Evolutionary conservation across 2,329 filamentous ascomycete genomes (phyloP).

Genomic region (Neurospora sp.): DNA sequence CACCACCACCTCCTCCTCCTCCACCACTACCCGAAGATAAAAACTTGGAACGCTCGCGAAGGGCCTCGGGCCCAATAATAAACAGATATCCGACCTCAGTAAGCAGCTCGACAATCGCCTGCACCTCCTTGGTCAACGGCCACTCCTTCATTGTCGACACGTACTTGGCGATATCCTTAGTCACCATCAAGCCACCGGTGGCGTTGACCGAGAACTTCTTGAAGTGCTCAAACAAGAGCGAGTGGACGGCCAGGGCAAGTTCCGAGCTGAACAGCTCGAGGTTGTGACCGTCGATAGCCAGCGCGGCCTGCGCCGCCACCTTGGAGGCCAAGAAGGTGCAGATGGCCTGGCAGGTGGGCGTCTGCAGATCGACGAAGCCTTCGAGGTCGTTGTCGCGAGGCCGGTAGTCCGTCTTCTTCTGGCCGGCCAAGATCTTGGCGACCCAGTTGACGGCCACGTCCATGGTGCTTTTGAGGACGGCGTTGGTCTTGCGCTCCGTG

Average conservation of each 20-base stretch:
- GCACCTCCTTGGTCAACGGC: conserved; percentile 60
- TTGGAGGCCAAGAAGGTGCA: conserved; percentile 63
- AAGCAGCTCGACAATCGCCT: conserved; percentile 68
- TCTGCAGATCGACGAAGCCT: conserved; percentile 63
- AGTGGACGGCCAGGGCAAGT: conserved; percentile 67
- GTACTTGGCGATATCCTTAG: conserved; percentile 92
- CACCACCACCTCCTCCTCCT: conserved; percentile 13
- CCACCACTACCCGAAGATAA: conserved; percentile 32
- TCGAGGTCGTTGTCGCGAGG: conserved; percentile 68
- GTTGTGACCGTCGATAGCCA: conserved; percentile 74
- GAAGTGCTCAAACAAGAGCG: conserved; percentile 81
- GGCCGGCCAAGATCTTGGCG: conserved; percentile 57
- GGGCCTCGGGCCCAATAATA: conserved; percentile 75
- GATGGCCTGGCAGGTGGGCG: conserved; percentile 71
- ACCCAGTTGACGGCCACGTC: conserved; percentile 69
- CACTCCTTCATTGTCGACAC: conserved; percentile 70
- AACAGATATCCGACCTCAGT: conserved; percentile 93
- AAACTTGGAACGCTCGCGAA: conserved; percentile 59
- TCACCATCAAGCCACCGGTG: conserved; percentile 88
- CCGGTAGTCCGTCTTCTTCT: conserved; percentile 83
- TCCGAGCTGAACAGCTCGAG: conserved; percentile 74
- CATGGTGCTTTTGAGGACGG: conserved; percentile 45
- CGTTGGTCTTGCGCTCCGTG: conserved; percentile 75
- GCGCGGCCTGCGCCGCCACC: conserved; percentile 50
- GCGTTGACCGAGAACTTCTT: conserved; percentile 90